Evolutionary conservation across 257 asterid species (phyloP).

Genomic region (Eucommia ulmoides): DNA sequence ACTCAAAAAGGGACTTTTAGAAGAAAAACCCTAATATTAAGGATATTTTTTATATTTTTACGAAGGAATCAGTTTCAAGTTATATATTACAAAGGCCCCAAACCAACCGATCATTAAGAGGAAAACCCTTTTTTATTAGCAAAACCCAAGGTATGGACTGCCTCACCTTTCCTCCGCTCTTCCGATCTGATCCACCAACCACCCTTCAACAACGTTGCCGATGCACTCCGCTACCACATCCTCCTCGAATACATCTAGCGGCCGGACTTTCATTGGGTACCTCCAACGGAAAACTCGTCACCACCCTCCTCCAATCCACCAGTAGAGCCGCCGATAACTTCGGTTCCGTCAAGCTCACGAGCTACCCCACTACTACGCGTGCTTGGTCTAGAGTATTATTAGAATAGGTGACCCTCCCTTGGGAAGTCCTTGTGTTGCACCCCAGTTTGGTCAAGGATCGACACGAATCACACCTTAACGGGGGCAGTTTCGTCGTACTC

Average conservation of each 20-base stretch:
- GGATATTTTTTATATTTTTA: too few species aligned
- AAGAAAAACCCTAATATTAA: too few species aligned
- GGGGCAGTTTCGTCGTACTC: constrained; percentile 33
- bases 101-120: too few species aligned
- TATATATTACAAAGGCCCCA: too few species aligned
- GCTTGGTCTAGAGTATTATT: too few species aligned
- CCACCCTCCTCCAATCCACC: constrained; percentile 68
- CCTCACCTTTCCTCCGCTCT: too few species aligned
- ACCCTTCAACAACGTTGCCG: constrained; percentile 39
- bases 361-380: constrained; percentile 18
- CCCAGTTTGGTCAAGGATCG: constrained; percentile 61
- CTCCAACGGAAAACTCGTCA: constrained; percentile 44
- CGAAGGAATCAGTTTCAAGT: too few species aligned
- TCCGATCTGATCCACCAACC: constrained; percentile 13
- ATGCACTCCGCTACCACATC: constrained; percentile 74
- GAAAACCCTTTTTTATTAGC: too few species aligned
- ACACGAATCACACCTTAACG: constrained; percentile 57
- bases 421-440: too few species aligned
- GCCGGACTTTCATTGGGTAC: constrained; percentile 48
- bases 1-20: too few species aligned
- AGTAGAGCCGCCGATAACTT: constrained; percentile 55
- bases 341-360: constrained; percentile 61
- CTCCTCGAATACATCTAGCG: constrained; percentile 56
- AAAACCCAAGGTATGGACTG: too few species aligned
- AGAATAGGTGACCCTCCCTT: too few species aligned